These are phyloP conservation scores for Pyrenophora tritici-repentis DNA, from an alignment of 2,329 filamentous ascomycete species.

Conservation along the genomic window DNA sequence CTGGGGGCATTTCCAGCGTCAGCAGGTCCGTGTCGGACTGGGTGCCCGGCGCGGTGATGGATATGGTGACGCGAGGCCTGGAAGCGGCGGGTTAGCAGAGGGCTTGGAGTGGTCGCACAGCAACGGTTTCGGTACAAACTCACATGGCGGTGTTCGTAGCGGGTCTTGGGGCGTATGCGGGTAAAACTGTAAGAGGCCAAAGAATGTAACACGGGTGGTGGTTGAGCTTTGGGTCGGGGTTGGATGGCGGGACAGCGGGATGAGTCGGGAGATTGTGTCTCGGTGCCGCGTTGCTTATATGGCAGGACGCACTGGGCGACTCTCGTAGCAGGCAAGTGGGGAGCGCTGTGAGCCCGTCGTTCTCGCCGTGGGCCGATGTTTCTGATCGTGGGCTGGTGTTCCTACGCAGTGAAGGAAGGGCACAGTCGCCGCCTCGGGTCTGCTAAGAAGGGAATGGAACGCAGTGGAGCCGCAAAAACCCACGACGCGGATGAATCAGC, in stretches of 20 bases:
- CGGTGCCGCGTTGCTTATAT: conserved; percentile 24
- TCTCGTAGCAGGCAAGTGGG: no score
- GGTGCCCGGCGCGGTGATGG: conserved; percentile 75
- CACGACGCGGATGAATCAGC: conserved; percentile 30
- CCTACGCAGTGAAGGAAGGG: conserved; percentile 3
- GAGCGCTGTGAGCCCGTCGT: not conserved
- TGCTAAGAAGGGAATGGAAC: conserved; percentile 40
- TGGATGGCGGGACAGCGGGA: conserved; percentile 26
- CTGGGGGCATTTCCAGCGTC: conserved; percentile 78
- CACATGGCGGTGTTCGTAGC: conserved; percentile 38
- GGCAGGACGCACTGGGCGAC: conserved; percentile 20
- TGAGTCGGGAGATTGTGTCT: conserved; percentile 22
- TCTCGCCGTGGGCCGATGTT: not conserved
- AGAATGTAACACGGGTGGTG: conserved; percentile 27
- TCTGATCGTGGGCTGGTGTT: not conserved
- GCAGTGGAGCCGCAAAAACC: conserved; percentile 24
- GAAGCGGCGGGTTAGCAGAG: conserved; percentile 35
- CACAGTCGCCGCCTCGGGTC: conserved; percentile 9
- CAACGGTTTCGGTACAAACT: conserved; percentile 38
- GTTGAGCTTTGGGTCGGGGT: conserved; percentile 5
- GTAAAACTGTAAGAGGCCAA: conserved; percentile 37
- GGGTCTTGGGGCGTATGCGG: conserved; percentile 28
- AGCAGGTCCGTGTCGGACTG: conserved; percentile 73
- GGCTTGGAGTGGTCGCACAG: conserved; percentile 41
- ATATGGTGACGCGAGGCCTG: conserved; percentile 84